phyloP scores from a whole-genome alignment of 2,329 filamentous ascomycete genomes.

The Tricladium varicosporioides region DNA sequence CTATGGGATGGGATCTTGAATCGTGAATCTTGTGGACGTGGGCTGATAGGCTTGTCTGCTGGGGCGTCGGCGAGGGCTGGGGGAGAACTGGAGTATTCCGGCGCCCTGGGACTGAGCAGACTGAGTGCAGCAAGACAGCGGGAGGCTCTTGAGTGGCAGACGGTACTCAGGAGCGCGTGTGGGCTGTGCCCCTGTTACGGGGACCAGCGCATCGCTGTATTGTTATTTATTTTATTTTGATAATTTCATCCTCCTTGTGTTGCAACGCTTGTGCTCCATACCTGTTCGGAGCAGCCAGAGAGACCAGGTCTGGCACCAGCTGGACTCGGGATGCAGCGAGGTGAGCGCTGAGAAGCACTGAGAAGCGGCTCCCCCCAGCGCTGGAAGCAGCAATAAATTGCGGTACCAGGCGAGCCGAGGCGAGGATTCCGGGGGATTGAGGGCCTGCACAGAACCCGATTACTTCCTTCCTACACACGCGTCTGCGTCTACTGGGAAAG shows the following conservation, averaged over 20 bases:
- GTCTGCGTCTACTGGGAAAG: not conserved
- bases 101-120: not conserved
- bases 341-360: not conserved
- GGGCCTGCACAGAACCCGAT: not conserved
- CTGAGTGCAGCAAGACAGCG: not conserved
- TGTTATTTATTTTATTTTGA: not conserved
- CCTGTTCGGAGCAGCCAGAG: not conserved
- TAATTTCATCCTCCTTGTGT: not conserved
- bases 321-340: not conserved
- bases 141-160: not conserved
- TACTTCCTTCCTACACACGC: not conserved
- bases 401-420: not conserved
- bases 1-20: slow-evolving; percentile 5
- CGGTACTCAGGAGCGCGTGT: not conserved
- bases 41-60: not conserved
- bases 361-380: not conserved
- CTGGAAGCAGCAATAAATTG: not conserved
- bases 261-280: not conserved
- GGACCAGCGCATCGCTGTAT: no score
- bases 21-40: slow-evolving; percentile 3
- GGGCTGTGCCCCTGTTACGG: not conserved
- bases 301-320: no score
- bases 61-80: not conserved
- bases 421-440: not conserved
- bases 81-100: not conserved